These are phyloP conservation scores for Graphiopsis chlorocephala DNA, from an alignment of 2,329 filamentous ascomycete genomes.

Conservation along the genomic window DNA sequence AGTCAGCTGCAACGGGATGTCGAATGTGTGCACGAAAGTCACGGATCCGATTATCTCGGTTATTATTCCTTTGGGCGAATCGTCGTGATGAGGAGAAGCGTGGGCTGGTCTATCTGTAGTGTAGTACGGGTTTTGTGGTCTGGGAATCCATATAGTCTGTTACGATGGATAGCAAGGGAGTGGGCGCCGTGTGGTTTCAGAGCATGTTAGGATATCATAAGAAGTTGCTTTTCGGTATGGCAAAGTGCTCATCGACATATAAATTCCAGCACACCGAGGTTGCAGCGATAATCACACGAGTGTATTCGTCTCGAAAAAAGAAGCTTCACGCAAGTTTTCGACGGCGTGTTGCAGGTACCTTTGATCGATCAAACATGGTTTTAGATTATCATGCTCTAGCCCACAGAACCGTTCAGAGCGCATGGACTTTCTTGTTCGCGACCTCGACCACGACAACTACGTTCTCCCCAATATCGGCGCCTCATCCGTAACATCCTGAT, in stretches of 20 bases:
- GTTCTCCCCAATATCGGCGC: neutral
- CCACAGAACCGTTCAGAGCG: too few relatives aligned
- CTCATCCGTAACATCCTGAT: neutral
- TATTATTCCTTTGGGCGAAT: neutral
- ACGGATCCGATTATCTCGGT: neutral
- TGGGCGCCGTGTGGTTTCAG: neutral
- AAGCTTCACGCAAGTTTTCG: too few relatives aligned
- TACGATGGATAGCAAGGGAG: neutral
- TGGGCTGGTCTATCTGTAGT: neutral
- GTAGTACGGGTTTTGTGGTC: neutral
- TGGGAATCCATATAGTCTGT: neutral
- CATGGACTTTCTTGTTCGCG: neutral
- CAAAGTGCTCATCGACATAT: neutral
- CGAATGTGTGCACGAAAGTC: constrained; percentile 19
- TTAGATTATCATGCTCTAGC: too few relatives aligned
- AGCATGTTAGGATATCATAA: neutral
- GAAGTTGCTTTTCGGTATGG: neutral
- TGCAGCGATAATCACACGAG: too few relatives aligned
- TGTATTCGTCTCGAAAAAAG: too few relatives aligned
- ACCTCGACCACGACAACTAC: neutral
- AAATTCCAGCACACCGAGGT: too few relatives aligned
- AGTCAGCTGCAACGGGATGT: constrained; percentile 27
- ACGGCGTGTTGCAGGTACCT: too few relatives aligned
- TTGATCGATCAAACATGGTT: too few relatives aligned
- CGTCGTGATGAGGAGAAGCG: neutral